Evolutionary conservation across 225 moss, liverwort and hornwort species (phyloP).

Genomic region (Physcomitrium patens): DNA sequence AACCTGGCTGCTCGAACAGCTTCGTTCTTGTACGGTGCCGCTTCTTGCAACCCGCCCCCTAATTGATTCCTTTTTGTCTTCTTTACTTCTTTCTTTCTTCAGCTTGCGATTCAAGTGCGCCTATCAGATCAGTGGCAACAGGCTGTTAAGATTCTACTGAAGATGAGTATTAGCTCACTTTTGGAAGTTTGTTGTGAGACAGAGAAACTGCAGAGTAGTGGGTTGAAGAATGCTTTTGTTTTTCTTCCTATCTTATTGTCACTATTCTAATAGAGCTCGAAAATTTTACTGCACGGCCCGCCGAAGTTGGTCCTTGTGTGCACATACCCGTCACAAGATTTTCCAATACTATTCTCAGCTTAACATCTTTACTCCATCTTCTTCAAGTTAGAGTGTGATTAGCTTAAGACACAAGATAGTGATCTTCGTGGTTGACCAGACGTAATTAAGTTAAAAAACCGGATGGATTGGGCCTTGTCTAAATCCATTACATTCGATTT

Average conservation of each 20-base stretch:
- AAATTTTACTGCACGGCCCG: too few relatives aligned
- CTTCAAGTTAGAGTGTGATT: not conserved
- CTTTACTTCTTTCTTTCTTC: not conserved
- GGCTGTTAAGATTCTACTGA: too few relatives aligned
- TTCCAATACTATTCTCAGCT: not conserved
- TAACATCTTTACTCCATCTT: not conserved
- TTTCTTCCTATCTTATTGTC: not conserved
- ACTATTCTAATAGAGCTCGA: too few relatives aligned
- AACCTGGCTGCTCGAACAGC: constrained; percentile 49
- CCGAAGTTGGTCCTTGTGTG: too few relatives aligned
- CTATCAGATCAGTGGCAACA: not conserved
- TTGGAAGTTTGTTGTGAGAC: not conserved
- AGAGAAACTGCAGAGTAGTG: not conserved
- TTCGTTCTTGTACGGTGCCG: constrained; percentile 41
- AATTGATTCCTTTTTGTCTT: not conserved
- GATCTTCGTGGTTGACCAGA: not conserved
- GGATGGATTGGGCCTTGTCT: too few relatives aligned
- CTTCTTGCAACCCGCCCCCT: not conserved
- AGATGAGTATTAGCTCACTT: too few relatives aligned
- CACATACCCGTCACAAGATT: not conserved
- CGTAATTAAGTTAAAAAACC: not conserved
- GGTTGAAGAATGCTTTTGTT: not conserved
- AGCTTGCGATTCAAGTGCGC: not conserved
- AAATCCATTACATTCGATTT: too few relatives aligned
- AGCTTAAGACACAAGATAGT: not conserved